Base-by-base conservation (phyloP, 805 yeast genomes). In the Yarrowia osloensis region DNA sequence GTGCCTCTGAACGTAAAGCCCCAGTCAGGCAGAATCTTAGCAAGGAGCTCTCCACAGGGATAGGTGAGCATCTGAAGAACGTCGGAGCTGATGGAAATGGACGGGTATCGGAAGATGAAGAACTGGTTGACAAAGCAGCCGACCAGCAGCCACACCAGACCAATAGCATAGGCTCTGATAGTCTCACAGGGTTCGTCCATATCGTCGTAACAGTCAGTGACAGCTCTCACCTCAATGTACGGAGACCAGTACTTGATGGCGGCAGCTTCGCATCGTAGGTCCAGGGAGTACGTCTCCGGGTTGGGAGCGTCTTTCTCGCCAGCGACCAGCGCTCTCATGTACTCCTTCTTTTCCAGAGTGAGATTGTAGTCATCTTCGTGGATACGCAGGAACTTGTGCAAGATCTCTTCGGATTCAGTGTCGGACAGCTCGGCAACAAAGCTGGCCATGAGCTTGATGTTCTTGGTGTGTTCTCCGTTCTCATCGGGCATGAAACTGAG, bases 191-290 rank as follows among this genome's bases (percentile, higher is more conserved):
- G 81, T 26, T 78, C 68, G 24, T 70, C 65, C 2, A 82, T 81
- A 67, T 84, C 85, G 70, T 84, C 87, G 54, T 70, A 76, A 1
- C 84, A 81, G 40, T 81, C 83, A 7, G 83, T 80, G n/a, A 87
- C 83, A 24, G 89, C 84, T 75, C 91, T 80, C 22, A 87, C 90
- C 75, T 87, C 90, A 1, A 88, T 85, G 73, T 86, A 87, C 13
- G 89, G 89, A 26, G 86, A 83, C 65, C 65, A 57, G 39, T 57
- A 35, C 21, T 54, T 35, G 61, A 54, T 54, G 22, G 44, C 37
- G 7, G 61, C 61, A 17, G 61, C 61, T n/a, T 54, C 61, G 31
- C 35, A 35, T 54, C 61, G 21, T 11, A 54, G 42, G n/a, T 54
- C 61, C 42, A 35, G 0, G 6, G 61, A 54, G 33, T 24, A 54